Percentiles rank a stretch among this genome's conserved stretches.
phyloP scores from a whole-genome alignment of 2,329 filamentous ascomycete species.

The Colletotrichum sp. region DNA sequence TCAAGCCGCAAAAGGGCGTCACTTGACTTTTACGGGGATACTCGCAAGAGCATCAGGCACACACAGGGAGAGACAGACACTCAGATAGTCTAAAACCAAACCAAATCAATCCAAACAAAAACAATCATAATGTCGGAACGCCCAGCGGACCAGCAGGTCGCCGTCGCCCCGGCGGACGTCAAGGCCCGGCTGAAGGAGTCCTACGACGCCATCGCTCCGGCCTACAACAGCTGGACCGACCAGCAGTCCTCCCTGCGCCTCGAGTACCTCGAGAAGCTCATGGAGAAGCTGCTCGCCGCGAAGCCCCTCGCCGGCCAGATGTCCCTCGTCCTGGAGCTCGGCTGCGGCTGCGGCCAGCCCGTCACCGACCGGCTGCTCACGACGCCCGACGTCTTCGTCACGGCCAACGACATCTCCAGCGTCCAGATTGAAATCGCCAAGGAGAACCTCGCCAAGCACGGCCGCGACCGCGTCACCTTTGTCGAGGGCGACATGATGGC shows the following conservation, averaged over 20 bases:
- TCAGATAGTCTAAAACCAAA: not conserved
- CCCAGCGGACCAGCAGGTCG: not conserved
- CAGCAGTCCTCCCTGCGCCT: constrained; percentile 34
- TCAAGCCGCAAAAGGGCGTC: not conserved
- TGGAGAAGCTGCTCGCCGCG: constrained; percentile 27
- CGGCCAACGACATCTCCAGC: constrained; percentile 47
- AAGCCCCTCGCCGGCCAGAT: constrained; percentile 4
- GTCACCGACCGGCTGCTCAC: constrained; percentile 38
- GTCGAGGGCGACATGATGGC: constrained; percentile 43
- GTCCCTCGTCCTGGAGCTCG: constrained; percentile 42
- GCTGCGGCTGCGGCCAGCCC: constrained; percentile 45
- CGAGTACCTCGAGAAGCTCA: constrained; percentile 37
- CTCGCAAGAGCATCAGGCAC: not conserved
- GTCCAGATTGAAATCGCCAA: constrained; percentile 37
- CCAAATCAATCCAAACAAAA: not conserved
- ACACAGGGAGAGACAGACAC: not conserved
- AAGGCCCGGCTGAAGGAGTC: constrained; percentile 43
- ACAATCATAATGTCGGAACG: not conserved
- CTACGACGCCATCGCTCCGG: constrained; percentile 43
- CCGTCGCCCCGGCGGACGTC: constrained; percentile 26
- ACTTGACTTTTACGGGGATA: not conserved
- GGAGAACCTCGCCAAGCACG: constrained; percentile 18
- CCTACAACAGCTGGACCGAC: constrained; percentile 46
- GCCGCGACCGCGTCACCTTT: constrained; percentile 28
- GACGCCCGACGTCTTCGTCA: constrained; percentile 27